Conservation (phyloP, 2,329 filamentous ascomycete species). For the Diaporthe ampelina region DNA sequence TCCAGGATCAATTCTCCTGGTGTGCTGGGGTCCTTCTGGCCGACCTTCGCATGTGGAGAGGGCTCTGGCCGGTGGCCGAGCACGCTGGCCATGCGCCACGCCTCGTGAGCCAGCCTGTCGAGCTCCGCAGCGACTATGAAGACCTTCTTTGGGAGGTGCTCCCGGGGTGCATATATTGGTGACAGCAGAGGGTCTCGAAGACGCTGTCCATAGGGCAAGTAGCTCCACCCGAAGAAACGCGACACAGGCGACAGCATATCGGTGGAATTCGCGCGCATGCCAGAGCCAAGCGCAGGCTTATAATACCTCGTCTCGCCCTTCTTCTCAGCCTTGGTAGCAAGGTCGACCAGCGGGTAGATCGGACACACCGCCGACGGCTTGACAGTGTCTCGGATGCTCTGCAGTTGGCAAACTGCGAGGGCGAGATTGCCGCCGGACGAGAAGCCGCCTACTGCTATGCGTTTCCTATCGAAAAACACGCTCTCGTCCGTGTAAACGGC, state of each 20-base stretch:
- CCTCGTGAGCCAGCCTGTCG: neutral
- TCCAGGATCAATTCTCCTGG: neutral
- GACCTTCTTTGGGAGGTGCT: neutral
- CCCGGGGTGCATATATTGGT: neutral
- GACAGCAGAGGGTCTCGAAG: constrained; percentile 1
- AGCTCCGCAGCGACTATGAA: constrained; percentile 2
- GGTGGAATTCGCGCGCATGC: neutral
- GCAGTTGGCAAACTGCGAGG: neutral
- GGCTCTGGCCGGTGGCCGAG: neutral
- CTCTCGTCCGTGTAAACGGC: neutral
- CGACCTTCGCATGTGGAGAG: neutral
- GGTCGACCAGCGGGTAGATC: neutral
- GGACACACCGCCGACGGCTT: neutral
- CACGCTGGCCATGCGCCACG: constrained; percentile 8
- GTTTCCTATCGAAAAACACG: neutral
- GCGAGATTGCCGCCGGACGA: neutral
- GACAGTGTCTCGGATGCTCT: neutral
- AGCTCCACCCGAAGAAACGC: neutral
- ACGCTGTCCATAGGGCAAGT: neutral
- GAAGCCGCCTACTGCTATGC: neutral
- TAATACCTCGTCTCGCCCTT: neutral
- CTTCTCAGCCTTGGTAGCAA: neutral
- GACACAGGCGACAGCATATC: neutral
- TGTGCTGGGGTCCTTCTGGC: neutral
- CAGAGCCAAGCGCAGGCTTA: neutral